Evolutionary conservation across 495 filamentous ascomycete genomes (phyloP).

Genomic region (Aspergillus biplanus): DNA sequence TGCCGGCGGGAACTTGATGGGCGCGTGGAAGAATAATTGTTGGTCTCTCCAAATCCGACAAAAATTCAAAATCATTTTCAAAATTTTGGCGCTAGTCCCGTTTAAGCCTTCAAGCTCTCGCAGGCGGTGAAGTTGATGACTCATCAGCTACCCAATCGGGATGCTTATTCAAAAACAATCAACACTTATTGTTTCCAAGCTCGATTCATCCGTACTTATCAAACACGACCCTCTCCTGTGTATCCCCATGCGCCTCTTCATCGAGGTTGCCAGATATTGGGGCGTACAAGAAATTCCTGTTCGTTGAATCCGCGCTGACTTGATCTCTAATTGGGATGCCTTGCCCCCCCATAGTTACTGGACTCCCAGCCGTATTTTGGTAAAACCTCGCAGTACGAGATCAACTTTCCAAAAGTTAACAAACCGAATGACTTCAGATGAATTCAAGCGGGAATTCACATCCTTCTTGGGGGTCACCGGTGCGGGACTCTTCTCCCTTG

Average conservation of each 20-base stretch:
- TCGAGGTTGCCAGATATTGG: too few species aligned
- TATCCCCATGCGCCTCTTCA: too few species aligned
- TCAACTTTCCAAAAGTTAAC: neutral
- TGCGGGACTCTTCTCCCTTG: slow-evolving; percentile 36
- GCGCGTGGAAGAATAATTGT: slow-evolving; percentile 34
- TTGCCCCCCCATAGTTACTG: neutral
- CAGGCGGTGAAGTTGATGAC: slow-evolving; percentile 36
- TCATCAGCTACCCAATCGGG: slow-evolving; percentile 31
- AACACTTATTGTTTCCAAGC: neutral
- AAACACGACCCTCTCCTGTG: too few species aligned
- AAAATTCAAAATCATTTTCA: slow-evolving; percentile 47
- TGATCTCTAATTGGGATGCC: neutral
- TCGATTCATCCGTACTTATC: too few species aligned
- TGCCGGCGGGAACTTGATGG: slow-evolving; percentile 24
- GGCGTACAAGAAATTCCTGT: too few species aligned
- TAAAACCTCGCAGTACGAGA: neutral
- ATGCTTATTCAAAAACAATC: slow-evolving; percentile 21
- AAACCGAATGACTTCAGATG: slow-evolving; percentile 32
- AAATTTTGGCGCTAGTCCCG: slow-evolving; percentile 48
- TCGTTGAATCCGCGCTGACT: neutral
- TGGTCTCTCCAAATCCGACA: slow-evolving; percentile 31
- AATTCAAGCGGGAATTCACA: slow-evolving; percentile 35
- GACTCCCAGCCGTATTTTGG: slow-evolving; percentile 10
- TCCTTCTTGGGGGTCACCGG: slow-evolving; percentile 38
- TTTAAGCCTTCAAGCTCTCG: slow-evolving; percentile 26